Percentiles rank a stretch among this genome's conserved stretches.
Evolutionary conservation across 2,329 filamentous ascomycete genomes (phyloP).

Genomic region (Fusarium goolgardi): DNA sequence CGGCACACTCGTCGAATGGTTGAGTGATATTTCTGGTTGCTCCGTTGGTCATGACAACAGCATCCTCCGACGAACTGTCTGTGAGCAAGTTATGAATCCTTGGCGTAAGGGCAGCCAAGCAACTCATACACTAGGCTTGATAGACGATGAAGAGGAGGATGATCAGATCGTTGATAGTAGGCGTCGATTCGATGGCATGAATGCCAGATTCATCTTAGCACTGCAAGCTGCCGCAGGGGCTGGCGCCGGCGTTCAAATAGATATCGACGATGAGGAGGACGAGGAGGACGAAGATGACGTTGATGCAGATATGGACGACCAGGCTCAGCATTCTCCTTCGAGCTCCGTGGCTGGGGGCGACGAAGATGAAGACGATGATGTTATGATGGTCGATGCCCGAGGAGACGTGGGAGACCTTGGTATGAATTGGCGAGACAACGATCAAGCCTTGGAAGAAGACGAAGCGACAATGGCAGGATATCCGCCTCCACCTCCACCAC

Average conservation of each 20-base stretch:
- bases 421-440: constrained; percentile 65
- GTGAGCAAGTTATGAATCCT: constrained; percentile 87
- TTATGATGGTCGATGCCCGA: constrained; percentile 67
- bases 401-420: constrained; percentile 59
- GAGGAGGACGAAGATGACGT: constrained; percentile 54
- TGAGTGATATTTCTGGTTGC: constrained; percentile 91
- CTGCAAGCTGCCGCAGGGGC: constrained; percentile 51
- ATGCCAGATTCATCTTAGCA: constrained; percentile 54
- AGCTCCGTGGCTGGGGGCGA: constrained; percentile 55
- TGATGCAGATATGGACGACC: constrained; percentile 57
- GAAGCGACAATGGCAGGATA: constrained; percentile 84
- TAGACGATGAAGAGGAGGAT: constrained; percentile 60
- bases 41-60: constrained; percentile 82
- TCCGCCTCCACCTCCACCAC: constrained; percentile 69
- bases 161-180: constrained; percentile 59
- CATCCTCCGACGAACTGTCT: constrained; percentile 83
- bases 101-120: constrained; percentile 90
- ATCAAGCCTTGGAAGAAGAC: constrained; percentile 77
- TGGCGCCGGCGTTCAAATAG: constrained; percentile 47
- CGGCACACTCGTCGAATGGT: constrained; percentile 96
- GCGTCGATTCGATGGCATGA: constrained; percentile 49
- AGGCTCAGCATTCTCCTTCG: constrained; percentile 51
- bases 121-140: constrained; percentile 69
- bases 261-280: constrained; percentile 48
- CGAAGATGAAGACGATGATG: constrained; percentile 65